These are phyloP conservation scores for Thymus mandschuricus DNA, from an alignment of 257 asterid genomes.

Conservation along the genomic window DNA sequence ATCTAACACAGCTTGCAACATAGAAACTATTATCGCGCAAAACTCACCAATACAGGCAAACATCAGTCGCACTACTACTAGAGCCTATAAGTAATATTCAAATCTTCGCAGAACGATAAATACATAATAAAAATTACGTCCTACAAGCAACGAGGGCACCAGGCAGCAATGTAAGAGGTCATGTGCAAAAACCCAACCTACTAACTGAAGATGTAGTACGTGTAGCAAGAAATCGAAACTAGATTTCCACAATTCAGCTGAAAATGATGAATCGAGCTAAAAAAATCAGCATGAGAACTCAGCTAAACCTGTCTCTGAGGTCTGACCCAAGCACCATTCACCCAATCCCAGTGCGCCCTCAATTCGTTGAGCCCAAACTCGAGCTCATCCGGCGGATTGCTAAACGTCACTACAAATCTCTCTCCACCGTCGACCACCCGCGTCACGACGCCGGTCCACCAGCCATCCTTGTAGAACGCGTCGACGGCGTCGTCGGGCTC, in stretches of 20 bases:
- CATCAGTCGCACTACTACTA: conserved; percentile 7
- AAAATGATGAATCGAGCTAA: not conserved
- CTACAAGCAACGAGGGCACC: not conserved
- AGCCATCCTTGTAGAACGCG: conserved; percentile 61
- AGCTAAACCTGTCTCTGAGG: conserved; percentile 54
- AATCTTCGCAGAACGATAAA: not conserved
- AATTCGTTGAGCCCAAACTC: conserved; percentile 52
- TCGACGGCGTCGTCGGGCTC: conserved; percentile 59
- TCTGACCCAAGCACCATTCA: conserved; percentile 56
- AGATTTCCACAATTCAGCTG: not conserved
- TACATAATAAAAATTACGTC: not conserved
- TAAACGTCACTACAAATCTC: conserved; percentile 49
- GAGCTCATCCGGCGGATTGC: conserved; percentile 58
- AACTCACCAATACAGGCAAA: conserved; percentile 6
- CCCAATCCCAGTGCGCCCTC: conserved; percentile 75
- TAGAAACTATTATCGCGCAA: not conserved
- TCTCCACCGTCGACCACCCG: conserved; percentile 32
- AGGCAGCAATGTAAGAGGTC: conserved; percentile 6
- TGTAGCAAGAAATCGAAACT: conserved; percentile 3
- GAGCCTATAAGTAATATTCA: not conserved
- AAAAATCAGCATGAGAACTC: not conserved
- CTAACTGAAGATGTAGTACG: not conserved
- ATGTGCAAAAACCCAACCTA: conserved; percentile 4
- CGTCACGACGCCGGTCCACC: conserved; percentile 68
- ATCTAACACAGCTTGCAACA: not conserved